Base-by-base conservation (phyloP, 345 rosid genomes). In the Populus euphratica region DNA sequence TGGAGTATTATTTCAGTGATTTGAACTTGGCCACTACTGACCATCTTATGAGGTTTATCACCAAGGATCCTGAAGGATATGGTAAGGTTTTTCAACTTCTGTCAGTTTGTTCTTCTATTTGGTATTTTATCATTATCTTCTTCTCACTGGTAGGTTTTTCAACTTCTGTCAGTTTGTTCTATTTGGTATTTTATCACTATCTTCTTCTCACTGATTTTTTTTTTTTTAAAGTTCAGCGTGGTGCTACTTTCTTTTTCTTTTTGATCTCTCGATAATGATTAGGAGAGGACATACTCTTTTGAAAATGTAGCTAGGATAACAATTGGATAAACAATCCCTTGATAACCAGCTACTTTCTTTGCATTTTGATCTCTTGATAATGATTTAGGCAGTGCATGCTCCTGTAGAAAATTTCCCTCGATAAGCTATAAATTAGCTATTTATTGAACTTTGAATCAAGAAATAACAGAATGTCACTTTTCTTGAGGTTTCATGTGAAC, bases 11-110 rank as follows among this genome's bases (percentile, higher is more conserved):
- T 79, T 96, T 96, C 80, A 92, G 99, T 71, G 99, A 96, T 82
- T 82, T 96, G 81, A 96, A 96, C 88, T 90, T 96, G 90, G 99
- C 98, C 2, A 96, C 99, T 17, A 96, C 99, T 1, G 99, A 96
- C 90, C 99, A 93, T 81, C 84, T 96, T 49, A 96, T 96, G 87
- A 92, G 97, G 86, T 96, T 90, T 85, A 96, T 94, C 66, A 85
- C 79, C 87, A 96, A 96, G 85, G 99, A 94, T 88, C 93, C 98
- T 69, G 96, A 94, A 75, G 99, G 99, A 84, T 94, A 88, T 86
- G 99, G 99, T 96, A 81, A 84, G 77, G 64, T 78, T 27, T 33
- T 82, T 43, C 14, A 27, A 59, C 27, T 25, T 25, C 27, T 25
- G 27, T 25, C 27, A 25, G 27, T 25, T 25, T 25, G 27, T 25